Base-by-base conservation (phyloP, 345 rosid genomes). In the Fremontodendron californicum region DNA sequence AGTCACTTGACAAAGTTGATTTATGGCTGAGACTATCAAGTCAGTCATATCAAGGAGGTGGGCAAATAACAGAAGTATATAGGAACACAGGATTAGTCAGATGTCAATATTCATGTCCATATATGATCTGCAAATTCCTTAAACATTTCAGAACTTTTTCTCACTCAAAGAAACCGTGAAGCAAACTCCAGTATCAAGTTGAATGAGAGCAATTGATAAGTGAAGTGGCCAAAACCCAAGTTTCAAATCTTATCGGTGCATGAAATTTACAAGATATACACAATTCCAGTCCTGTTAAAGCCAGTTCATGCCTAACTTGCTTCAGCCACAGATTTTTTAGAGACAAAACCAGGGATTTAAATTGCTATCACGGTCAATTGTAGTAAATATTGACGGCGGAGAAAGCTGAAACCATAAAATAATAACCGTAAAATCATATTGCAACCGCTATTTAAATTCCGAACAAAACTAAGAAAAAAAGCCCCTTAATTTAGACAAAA, bases 401-500 rank as follows among this genome's bases (percentile, higher is more conserved):
- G n/a, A n/a, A n/a, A n/a, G n/a, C n/a, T n/a, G n/a, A n/a, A n/a
- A n/a, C n/a, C n/a, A n/a, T n/a, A n/a, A n/a, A n/a, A n/a, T n/a
- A n/a, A n/a, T n/a, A n/a, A n/a, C n/a, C n/a, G n/a, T n/a, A n/a
- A n/a, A n/a, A n/a, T n/a, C n/a, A n/a, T n/a, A n/a, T n/a, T n/a
- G n/a, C n/a, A n/a, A n/a, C n/a, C n/a, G n/a, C n/a, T n/a, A n/a
- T n/a, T n/a, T n/a, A n/a, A n/a, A n/a, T n/a, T n/a, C n/a, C n/a
- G n/a, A n/a, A n/a, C 60, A 63, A 70, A 21, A 74, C n/a, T 1
- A 60, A 58, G 42, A 58, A 71, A 65, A 76, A 63, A 9, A 8
- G 64, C 78, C 48, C 49, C 33, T 27, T 52, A 42, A 49, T 74
- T 39, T 80, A 74, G 77, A 73, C 58, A 69, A 80, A 63, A 55